These are phyloP conservation scores for Penicillium occitanis DNA, from an alignment of 2,329 filamentous ascomycete genomes.

Conservation along the genomic window DNA sequence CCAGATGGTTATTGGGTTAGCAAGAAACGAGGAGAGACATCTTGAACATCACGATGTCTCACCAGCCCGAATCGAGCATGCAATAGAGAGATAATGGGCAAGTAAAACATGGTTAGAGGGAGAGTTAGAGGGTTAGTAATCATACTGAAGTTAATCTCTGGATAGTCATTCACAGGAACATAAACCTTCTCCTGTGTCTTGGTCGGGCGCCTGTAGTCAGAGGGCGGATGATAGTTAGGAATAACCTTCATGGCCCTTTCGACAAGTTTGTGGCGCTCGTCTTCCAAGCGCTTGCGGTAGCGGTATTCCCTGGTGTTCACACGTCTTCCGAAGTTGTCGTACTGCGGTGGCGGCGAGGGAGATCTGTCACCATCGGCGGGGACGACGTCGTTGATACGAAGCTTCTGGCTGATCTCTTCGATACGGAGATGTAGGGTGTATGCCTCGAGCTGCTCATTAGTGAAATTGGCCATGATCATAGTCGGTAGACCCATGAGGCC, in stretches of 20 bases:
- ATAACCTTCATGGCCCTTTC: constrained; percentile 99
- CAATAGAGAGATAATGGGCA: constrained; percentile 34
- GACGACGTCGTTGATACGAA: constrained; percentile 98
- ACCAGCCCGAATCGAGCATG: constrained; percentile 47
- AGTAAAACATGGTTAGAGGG: constrained; percentile 57
- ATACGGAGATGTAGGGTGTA: constrained; percentile 96
- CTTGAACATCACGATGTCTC: constrained; percentile 35
- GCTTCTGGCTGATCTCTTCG: constrained; percentile 98
- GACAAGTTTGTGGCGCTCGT: constrained; percentile 97
- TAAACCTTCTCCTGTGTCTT: constrained; percentile 99
- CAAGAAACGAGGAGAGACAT: constrained; percentile 44
- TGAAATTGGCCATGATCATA: constrained; percentile 96
- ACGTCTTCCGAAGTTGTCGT: constrained; percentile 99
- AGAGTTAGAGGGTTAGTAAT: constrained; percentile 96
- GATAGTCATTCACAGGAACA: constrained; percentile 99
- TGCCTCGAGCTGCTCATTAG: constrained; percentile 94
- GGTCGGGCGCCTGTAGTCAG: constrained; percentile 96
- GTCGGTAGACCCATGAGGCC: constrained; percentile 97
- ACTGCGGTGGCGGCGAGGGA: constrained; percentile 91
- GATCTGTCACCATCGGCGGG: constrained; percentile 95
- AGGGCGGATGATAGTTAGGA: constrained; percentile 97
- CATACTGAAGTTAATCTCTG: constrained; percentile 99
- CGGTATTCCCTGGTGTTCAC: constrained; percentile 98
- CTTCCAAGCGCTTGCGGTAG: constrained; percentile 95
- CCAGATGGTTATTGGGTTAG: constrained; percentile 38